A percentile compares a stretch with the other conserved stretches of the same genome.
Evolutionary conservation across 306 rosid species (phyloP).

Genomic region (Rosa lucieae): DNA sequence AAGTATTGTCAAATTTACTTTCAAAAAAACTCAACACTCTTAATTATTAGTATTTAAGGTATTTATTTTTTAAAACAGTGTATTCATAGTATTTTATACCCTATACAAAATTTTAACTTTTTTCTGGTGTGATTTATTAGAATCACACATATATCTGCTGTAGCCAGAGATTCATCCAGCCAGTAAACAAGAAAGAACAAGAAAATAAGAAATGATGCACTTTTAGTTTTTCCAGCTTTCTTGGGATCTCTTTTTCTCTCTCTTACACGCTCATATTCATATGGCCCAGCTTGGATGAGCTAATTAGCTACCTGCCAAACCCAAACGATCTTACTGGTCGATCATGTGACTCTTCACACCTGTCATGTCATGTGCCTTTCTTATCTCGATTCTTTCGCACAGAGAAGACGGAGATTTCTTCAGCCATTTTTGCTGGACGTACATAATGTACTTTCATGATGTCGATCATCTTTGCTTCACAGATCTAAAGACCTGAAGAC

Average conservation of each 20-base stretch:
- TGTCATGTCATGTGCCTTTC: conserved; percentile 24
- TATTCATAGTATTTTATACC: too few relatives aligned
- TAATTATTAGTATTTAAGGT: too few relatives aligned
- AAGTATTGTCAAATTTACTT: too few relatives aligned
- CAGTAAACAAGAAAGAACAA: conserved; percentile 1
- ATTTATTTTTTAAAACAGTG: too few relatives aligned
- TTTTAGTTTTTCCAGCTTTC: conserved; percentile 44
- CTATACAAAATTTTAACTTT: neutral
- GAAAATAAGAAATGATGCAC: neutral
- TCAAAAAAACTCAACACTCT: too few relatives aligned
- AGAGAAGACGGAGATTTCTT: neutral
- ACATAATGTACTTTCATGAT: neutral
- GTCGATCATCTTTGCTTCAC: neutral
- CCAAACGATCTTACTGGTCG: conserved; percentile 9
- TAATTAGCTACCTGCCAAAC: conserved; percentile 24
- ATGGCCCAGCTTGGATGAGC: conserved; percentile 27
- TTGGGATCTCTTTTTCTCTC: conserved; percentile 27
- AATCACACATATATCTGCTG: neutral
- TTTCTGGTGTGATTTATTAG: neutral
- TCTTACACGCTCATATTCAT: neutral
- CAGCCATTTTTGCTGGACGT: neutral
- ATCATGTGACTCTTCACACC: neutral
- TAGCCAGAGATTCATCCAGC: neutral
- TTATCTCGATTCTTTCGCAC: neutral
- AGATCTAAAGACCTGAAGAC: neutral